Evolutionary conservation across 2,329 filamentous ascomycete species (phyloP).

Genomic region (Venturiaceae sp.): DNA sequence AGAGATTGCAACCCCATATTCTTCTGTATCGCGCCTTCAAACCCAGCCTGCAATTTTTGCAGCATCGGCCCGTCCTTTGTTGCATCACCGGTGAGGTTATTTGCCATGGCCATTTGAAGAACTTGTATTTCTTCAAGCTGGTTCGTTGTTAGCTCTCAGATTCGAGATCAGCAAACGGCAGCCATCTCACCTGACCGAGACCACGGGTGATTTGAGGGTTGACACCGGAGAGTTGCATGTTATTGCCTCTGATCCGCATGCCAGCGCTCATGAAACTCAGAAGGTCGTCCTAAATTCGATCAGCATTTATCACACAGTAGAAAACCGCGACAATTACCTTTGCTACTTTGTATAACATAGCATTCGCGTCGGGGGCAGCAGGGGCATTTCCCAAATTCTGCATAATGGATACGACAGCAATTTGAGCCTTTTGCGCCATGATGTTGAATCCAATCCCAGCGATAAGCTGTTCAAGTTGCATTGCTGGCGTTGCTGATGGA

Average conservation of each 20-base stretch:
- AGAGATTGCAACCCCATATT: slow-evolving; percentile 4
- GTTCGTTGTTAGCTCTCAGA: neutral
- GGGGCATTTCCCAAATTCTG: slow-evolving; percentile 1
- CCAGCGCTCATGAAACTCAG: slow-evolving; percentile 1
- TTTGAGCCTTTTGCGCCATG: slow-evolving; percentile 2
- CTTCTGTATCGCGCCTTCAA: slow-evolving; percentile 1
- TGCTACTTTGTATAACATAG: neutral
- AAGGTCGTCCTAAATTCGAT: neutral
- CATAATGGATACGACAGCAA: neutral
- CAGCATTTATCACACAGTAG: neutral
- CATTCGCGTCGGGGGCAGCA: neutral
- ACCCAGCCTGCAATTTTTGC: neutral
- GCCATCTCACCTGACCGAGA: slow-evolving; percentile 3
- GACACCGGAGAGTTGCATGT: slow-evolving; percentile 2
- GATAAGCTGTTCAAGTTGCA: neutral
- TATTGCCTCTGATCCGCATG: slow-evolving; percentile 3
- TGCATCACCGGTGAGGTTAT: slow-evolving; percentile 1
- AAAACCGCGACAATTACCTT: neutral
- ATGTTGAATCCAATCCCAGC: slow-evolving; percentile 5
- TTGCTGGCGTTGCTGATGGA: neutral
- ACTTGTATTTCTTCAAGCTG: neutral
- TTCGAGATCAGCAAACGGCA: neutral
- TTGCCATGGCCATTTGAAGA: neutral
- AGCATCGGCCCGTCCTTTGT: neutral
- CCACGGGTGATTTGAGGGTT: slow-evolving; percentile 5